Percentiles rank a stretch among this genome's conserved stretches.
Conservation (phyloP, 768 basidiomycete species). For the Tulasnella sp. region DNA sequence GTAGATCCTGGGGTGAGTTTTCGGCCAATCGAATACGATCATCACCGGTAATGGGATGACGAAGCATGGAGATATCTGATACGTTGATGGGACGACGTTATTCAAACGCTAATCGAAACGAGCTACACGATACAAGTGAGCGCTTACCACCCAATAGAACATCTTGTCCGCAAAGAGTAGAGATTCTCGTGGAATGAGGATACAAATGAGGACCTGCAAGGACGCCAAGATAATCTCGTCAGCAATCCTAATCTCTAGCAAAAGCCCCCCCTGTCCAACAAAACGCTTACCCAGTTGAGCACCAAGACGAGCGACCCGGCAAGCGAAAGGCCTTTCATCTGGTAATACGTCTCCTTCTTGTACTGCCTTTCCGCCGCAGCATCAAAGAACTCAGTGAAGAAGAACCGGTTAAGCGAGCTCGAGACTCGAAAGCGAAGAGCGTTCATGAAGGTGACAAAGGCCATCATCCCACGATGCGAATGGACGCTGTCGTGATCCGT, state of each 20-base stretch:
- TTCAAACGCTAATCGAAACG: neutral
- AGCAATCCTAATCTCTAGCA: neutral
- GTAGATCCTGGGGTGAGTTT: conserved; percentile 25
- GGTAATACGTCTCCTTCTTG: conserved; percentile 21
- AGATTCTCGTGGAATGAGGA: conserved; percentile 20
- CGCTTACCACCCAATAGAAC: conserved; percentile 21
- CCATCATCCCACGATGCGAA: neutral
- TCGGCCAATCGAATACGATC: conserved; percentile 32
- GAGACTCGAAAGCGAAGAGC: neutral
- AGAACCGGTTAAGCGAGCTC: neutral
- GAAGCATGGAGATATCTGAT: conserved; percentile 13
- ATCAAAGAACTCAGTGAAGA: conserved; percentile 15
- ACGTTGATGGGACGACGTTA: neutral
- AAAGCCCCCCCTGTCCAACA: conserved; percentile 7
- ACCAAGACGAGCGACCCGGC: conserved; percentile 27
- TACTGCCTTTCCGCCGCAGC: conserved; percentile 13
- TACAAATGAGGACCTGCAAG: conserved; percentile 11
- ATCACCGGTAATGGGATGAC: conserved; percentile 30
- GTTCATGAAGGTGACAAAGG: conserved; percentile 2
- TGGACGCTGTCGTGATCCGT: conserved; percentile 1
- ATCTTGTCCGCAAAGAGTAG: conserved; percentile 19
- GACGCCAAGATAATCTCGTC: neutral
- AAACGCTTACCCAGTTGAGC: conserved; percentile 31
- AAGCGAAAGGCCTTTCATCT: conserved; percentile 24
- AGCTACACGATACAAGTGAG: neutral